Evolutionary conservation across 495 filamentous ascomycete species (phyloP), one percentile per base, ranked within the genome.

Genomic region (Penicillium bovifimosum): DNA sequence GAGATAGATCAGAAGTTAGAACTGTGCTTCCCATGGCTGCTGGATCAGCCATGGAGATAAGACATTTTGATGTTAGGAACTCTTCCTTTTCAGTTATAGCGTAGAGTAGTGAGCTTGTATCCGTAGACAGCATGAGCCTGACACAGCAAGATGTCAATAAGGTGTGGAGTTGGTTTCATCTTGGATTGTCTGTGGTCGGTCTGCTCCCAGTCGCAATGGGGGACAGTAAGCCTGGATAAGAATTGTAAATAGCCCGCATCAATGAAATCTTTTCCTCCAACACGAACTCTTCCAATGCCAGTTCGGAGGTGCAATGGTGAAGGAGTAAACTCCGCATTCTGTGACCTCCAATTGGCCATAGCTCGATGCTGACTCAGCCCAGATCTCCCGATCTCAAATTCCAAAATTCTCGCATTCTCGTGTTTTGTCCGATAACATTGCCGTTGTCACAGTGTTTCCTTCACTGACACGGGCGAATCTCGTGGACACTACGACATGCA

Each of bases 31-130:
- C 9, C 32, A 24, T 59, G 34, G 42, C 55, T 59, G 61, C 61
- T 56, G 55, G 61, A 55, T 54, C 58, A 35, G 59, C 47, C 45
- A 47, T 32, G 53, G 31, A 56, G 26, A 55, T 24, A 55, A 44
- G 16, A 10, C 14, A 10, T 20, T 14, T 40, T 47, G 41, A 33
- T 31, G 24, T 27, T 6, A 31, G 18, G 16, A 6, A 34, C 11
- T 34, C 4, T 11, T 33, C 6, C 26, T 18, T 29, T 13, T 36
- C 14, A 8, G 16, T 14, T 17, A 9, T 9, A 3, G 16, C 31
- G n/a, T 18, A 17, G 24, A 49, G 32, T 7, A 18, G 26, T 40
- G 18, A 9, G 14, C 3, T 14, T 5, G 16, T 24, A 20, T 16
- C 11, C 3, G 11, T 8, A 34, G 5, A 14, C 34, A 34, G 18